Base-by-base conservation (phyloP, 106 monocot genomes). In the Posidonia australis region DNA sequence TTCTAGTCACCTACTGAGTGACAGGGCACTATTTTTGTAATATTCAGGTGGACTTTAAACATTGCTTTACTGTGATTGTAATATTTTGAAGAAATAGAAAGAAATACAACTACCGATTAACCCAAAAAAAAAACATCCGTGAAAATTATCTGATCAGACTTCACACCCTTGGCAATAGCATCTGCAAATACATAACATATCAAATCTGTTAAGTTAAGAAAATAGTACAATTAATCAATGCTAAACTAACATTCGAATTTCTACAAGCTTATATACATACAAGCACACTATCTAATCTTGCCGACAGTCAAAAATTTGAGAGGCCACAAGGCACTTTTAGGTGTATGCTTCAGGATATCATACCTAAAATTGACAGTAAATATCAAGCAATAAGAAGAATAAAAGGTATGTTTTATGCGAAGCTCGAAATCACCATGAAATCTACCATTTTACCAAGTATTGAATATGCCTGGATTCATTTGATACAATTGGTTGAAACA, bases 401-500 rank as follows among this genome's bases (percentile, higher is more conserved):
- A 36, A 36, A 36, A 4, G 7, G 7, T 36, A 36, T 36, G 36
- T 36, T 7, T 4, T 36, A 36, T 36, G 4, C 36, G 23, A 30
- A 32, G n/a, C 6, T 53, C 14, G 6, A 6, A 53, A 7, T 22
- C 49, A 29, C 25, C 19, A 32, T 44, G 47, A 49, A 60, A 26
- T 19, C 13, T 14, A 57, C 10, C 58, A 43, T 26, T 30, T 60
- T 81, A 87, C 96, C 96, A 96, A 61, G 90, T 85, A 45, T 77
- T 77, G 68, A 90, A 90, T 67, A 96, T 84, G 16, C 90, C 96
- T 59, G 96, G 96, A 51, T 96, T 87, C 87, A 96, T 87, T 70
- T 96, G 90, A 67, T 96, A 96, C 9, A 96, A 79, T 71, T 96
- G 96, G 72, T 90, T 96, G 68, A 96, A 96, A 64, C 90, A 96